Conservation (phyloP, 1,139 yeast species). For the Kluyveromyces sp. region DNA sequence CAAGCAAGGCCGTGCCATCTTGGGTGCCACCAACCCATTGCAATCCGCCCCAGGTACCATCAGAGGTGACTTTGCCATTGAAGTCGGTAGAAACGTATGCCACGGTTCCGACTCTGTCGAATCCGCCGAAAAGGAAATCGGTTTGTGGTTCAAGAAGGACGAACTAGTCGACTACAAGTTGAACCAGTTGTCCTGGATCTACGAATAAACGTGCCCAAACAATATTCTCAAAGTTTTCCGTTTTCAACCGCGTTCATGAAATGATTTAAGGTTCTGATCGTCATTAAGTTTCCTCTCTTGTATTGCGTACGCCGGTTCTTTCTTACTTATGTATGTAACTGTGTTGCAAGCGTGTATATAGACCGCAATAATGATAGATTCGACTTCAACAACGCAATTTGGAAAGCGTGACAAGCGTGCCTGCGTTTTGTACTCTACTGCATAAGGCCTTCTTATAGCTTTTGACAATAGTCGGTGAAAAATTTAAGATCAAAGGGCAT, state of each 20-base stretch:
- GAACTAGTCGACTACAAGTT: constrained; percentile 92
- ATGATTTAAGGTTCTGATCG: not conserved
- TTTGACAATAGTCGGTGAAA: too few species aligned
- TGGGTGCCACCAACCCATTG: constrained; percentile 99
- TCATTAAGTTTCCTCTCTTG: not conserved
- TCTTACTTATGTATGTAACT: not conserved
- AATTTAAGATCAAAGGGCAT: not conserved
- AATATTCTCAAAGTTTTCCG: too few species aligned
- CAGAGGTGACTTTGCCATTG: constrained; percentile 95
- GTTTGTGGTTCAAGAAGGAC: constrained; percentile 96
- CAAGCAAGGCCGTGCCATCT: constrained; percentile 94
- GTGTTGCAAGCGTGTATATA: not conserved
- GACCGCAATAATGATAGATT: not conserved
- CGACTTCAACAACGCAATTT: not conserved
- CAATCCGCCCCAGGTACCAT: constrained; percentile 98
- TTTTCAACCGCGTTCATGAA: not conserved
- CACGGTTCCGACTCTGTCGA: constrained; percentile 99
- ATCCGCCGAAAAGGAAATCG: constrained; percentile 92
- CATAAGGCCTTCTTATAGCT: too few species aligned
- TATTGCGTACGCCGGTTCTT: not conserved
- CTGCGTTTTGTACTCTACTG: too few species aligned
- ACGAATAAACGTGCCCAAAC: constrained; percentile 64
- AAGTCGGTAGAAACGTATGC: constrained; percentile 98
- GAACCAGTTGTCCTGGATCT: constrained; percentile 79
- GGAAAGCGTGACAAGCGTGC: too few species aligned